Base-by-base conservation (phyloP, 1,284 basidiomycete species). In the Pyrrhoderma noxium region DNA sequence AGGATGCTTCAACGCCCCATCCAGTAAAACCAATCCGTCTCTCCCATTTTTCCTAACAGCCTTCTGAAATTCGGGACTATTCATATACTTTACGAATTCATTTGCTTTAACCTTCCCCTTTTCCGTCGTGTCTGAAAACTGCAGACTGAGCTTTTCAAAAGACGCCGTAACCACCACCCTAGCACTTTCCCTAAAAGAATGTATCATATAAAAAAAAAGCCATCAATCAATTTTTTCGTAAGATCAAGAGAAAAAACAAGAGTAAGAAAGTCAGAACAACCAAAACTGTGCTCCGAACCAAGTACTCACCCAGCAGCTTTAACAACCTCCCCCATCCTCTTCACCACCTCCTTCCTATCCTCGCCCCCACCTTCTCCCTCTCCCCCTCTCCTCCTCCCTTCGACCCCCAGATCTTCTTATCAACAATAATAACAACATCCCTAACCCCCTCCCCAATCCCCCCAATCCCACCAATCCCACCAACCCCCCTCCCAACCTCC, bases 131-230 rank as follows among this genome's bases (percentile, higher is more conserved):
- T 16, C 53, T 18, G 14, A 49, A 44, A 42, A 48, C 21, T 14
- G 46, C 14, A 14, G 5, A 5, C 7, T 7, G 27, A 56, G 36
- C 44, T 56, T 56, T 8, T 56, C 54, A 38, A 60, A 47, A 1
- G 59, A 60, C 8, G 55, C 54, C 14, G 59, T 58, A 4, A 60
- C 58, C 13, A 60, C 59, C 9, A 60, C 46, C 41, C 59, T 51
- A 13, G 53, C 59, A 39, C 59, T 56, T 35, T 58, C 57, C 8
- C 59, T 59, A 42, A 16, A 40, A 22, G n/a, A 22, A 31, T 31
- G 11, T 11, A 31, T 31, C 27, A 31, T 31, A n/a, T 31, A 31
- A 5, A 11, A 31, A 31, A 31, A 5, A 31, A 31, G 27, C n/a
- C n/a, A n/a, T n/a, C n/a, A n/a, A n/a, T n/a, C n/a, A n/a, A n/a